A percentile compares a stretch with the other conserved stretches of the same genome.
Evolutionary conservation across 192 early-diverging fungal genomes (phyloP).

Genomic region (Gonapodya sp.): DNA sequence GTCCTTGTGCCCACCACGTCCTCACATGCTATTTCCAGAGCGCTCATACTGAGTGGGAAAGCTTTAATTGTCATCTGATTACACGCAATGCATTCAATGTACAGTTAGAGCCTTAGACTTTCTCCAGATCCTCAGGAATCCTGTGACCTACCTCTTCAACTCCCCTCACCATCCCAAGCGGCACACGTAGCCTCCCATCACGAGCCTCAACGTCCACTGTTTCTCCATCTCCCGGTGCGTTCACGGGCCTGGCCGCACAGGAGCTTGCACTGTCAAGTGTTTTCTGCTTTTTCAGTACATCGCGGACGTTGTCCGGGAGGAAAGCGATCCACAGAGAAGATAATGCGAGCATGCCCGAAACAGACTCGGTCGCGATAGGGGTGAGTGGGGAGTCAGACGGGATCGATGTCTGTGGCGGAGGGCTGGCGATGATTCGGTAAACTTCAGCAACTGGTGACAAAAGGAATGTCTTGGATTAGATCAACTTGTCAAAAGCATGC

Average conservation of each 20-base stretch:
- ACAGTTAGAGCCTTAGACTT: not conserved
- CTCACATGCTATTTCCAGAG: not conserved
- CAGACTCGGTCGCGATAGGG: not conserved
- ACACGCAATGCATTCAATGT: not conserved
- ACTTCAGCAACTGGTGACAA: not conserved
- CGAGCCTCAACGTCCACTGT: not conserved
- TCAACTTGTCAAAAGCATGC: too few species aligned
- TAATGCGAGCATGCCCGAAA: not conserved
- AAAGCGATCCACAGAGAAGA: not conserved
- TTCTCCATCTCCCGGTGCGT: not conserved
- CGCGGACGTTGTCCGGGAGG: not conserved
- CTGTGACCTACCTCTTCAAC: not conserved
- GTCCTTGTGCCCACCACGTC: not conserved
- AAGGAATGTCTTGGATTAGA: too few species aligned
- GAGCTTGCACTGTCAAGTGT: too few species aligned
- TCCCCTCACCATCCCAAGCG: not conserved
- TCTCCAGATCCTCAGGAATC: not conserved
- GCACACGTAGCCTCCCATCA: not conserved
- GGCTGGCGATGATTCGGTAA: not conserved
- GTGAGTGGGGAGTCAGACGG: not conserved
- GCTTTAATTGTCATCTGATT: not conserved
- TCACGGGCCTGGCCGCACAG: not conserved
- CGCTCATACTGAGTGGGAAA: not conserved
- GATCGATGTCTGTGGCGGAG: not conserved
- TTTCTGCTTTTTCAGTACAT: too few species aligned